Percentiles rank a stretch among this genome's conserved stretches.
Evolutionary conservation across 768 basidiomycete genomes (phyloP).

Genomic region (Amanita pallidorosea): DNA sequence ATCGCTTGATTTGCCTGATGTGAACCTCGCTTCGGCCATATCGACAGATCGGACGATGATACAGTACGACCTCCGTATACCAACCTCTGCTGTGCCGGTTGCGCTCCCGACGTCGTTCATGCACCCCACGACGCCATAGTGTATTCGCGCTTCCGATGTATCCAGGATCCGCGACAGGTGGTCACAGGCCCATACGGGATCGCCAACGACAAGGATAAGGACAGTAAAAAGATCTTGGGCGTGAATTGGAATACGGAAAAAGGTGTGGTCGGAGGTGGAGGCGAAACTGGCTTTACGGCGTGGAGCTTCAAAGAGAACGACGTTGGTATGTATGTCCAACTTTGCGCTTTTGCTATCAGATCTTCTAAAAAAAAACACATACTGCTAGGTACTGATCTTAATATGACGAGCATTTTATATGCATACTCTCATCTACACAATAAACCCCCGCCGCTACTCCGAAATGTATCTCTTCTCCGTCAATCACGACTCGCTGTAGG

Average conservation of each 20-base stretch:
- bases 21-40: constrained; percentile 40
- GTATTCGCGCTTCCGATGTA: constrained; percentile 21
- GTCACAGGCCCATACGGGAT: constrained; percentile 60
- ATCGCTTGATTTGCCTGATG: constrained; percentile 41
- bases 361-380: too few relatives aligned
- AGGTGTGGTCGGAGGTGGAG: too few relatives aligned
- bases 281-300: too few relatives aligned
- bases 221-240: constrained; percentile 41
- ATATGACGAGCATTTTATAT: too few relatives aligned
- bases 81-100: constrained; percentile 15
- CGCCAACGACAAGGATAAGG: constrained; percentile 27
- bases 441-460: not conserved
- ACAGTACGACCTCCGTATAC: constrained; percentile 54
- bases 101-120: constrained; percentile 31
- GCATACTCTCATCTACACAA: not conserved
- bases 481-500: not conserved
- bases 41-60: constrained; percentile 70
- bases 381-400: too few relatives aligned
- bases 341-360: too few relatives aligned
- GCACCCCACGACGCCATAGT: constrained; percentile 61
- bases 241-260: constrained; percentile 36
- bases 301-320: too few relatives aligned
- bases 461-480: not conserved
- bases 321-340: too few relatives aligned
- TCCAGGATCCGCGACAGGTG: constrained; percentile 25